Evolutionary conservation across 1,139 yeast genomes (phyloP).

Genomic region (Taiozyma sp.): DNA sequence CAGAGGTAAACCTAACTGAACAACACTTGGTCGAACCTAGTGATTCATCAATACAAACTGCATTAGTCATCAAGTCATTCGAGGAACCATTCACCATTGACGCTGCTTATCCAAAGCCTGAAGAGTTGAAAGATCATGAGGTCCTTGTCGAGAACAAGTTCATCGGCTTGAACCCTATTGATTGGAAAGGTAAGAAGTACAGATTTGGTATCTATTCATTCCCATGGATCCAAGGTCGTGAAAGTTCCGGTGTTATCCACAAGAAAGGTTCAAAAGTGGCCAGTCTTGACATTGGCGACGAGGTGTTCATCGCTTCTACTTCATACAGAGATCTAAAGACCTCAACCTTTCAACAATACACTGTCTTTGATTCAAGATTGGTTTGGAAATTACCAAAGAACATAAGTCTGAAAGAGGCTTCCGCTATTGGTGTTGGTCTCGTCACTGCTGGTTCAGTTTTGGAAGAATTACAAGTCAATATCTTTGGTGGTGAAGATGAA

Average conservation of each 20-base stretch:
- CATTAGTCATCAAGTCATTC: constrained; percentile 25
- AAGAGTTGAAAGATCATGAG: constrained; percentile 29
- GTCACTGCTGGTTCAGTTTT: constrained; percentile 42
- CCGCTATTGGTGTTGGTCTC: constrained; percentile 44
- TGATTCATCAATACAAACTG: constrained; percentile 18
- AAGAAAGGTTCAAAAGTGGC: constrained; percentile 32
- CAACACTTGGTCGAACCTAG: constrained; percentile 14
- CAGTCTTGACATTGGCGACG: constrained; percentile 29
- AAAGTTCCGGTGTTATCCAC: constrained; percentile 37
- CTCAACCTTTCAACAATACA: constrained; percentile 43
- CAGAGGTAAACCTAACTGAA: constrained; percentile 9
- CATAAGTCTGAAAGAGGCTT: constrained; percentile 35
- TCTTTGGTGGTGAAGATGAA: constrained; percentile 11
- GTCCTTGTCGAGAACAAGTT: constrained; percentile 36
- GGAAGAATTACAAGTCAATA: constrained; percentile 28
- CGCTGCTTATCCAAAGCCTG: constrained; percentile 21
- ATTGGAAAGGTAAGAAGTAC: constrained; percentile 47
- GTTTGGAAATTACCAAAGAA: constrained; percentile 37
- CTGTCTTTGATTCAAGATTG: constrained; percentile 39
- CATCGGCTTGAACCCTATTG: constrained; percentile 44
- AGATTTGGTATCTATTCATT: constrained; percentile 43
- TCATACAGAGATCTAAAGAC: constrained; percentile 43
- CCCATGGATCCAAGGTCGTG: constrained; percentile 49
- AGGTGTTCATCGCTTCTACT: constrained; percentile 40
- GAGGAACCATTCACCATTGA: constrained; percentile 24